A percentile compares a stretch with the other conserved stretches of the same genome.
Conservation (phyloP, 305 asterid species). For the Fraxinus latifolia region DNA sequence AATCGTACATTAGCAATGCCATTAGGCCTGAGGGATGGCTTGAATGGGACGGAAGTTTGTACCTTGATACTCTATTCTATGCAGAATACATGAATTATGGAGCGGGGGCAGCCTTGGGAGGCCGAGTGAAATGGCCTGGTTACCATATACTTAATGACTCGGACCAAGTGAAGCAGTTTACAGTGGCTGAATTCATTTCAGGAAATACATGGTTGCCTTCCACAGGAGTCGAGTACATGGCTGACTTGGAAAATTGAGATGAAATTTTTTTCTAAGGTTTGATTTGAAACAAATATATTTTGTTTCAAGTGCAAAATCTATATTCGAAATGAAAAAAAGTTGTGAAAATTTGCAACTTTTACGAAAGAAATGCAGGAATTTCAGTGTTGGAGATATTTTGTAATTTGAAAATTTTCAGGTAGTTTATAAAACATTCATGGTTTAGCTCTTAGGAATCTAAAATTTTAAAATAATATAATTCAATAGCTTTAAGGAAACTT, state of each 20-base stretch:
- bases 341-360: not conserved
- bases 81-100: conserved; percentile 65
- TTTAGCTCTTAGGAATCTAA: not conserved
- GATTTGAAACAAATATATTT: not conserved
- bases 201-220: conserved; percentile 62
- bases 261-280: not conserved
- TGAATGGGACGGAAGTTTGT: conserved; percentile 45
- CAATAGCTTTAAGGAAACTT: not conserved
- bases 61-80: conserved; percentile 44
- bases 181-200: conserved; percentile 49
- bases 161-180: conserved; percentile 41
- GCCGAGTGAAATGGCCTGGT: conserved; percentile 63
- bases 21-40: conserved; percentile 63
- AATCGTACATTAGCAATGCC: conserved; percentile 49
- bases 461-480: not conserved
- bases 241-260: conserved; percentile 26
- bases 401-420: not conserved
- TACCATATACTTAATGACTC: conserved; percentile 39
- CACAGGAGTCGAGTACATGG: conserved; percentile 52
- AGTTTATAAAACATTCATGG: not conserved
- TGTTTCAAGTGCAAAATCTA: not conserved
- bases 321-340: not conserved
- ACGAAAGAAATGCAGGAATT: not conserved
- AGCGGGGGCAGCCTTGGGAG: conserved; percentile 53
- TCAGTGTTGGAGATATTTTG: not conserved